Base-by-base conservation (phyloP, 2,329 filamentous ascomycete species). In the Rhinocladiella similis region DNA sequence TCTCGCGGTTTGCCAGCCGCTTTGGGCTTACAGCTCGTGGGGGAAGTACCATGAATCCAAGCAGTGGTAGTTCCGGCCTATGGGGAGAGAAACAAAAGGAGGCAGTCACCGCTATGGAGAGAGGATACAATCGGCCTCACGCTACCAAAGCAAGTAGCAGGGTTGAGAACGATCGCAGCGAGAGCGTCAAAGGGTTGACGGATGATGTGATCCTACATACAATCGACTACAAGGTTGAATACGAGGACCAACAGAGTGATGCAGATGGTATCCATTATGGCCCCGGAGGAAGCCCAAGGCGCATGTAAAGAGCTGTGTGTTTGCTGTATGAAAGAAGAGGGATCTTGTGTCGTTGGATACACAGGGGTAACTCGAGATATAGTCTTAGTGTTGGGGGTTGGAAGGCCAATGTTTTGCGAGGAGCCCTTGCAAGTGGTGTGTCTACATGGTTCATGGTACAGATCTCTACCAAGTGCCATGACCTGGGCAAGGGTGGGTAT, bases 181-280 rank as follows among this genome's bases (percentile, higher is more conserved):
- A 64, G 6, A 63, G 63, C 16, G 51, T 61, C 47, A 58, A 63
- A 51, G 62, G 62, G 9, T 50, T 64, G 2, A 61, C 62, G 3
- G 60, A 63, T 22, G 60, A 60, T 25, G 58, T 62, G n/a, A 67
- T 66, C 45, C 39, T 66, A 46, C 63, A 66, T 29, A 63, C 63
- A 6, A 62, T 60, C 35, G 65, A 64, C 38, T 66, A 65, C 52
- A 53, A 56, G 25, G 63, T 66, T 38, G 54, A 64, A 47, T 64
- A 60, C 48, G 64, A 66, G 53, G 68, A 62, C 16, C 35, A 39
- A 7, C 14, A 38, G 5, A 25, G 25, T 42, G 50, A 53, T 14
- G 27, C 43, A 22, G 51, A 53, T 45, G 42, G 25, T 12, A 29
- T 47, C 43, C 39, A 41, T 16, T 33, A 48, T 27, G 33, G 25